Evolutionary conservation across 2,329 filamentous ascomycete genomes (phyloP).

Genomic region (Stachybotrys echinatus): DNA sequence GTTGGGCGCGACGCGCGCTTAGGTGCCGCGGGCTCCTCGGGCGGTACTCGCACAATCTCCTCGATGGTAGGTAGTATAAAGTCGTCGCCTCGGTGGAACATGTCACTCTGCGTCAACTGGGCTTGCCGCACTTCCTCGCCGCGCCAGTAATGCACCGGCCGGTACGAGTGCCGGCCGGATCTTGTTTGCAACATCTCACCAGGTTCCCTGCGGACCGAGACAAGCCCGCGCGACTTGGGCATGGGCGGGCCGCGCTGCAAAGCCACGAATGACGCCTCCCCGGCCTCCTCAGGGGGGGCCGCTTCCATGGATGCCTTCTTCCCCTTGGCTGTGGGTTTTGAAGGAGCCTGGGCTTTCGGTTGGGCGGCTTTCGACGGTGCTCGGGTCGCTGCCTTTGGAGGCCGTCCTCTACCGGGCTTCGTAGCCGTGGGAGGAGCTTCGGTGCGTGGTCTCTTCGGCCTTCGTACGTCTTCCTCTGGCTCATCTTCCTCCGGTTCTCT

Average conservation of each 20-base stretch:
- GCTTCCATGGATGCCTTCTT: constrained; percentile 17
- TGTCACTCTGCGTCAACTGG: constrained; percentile 48
- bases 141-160: constrained; percentile 79
- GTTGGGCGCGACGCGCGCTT: constrained; percentile 11
- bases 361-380: constrained; percentile 1
- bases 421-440: constrained; percentile 14
- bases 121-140: constrained; percentile 74
- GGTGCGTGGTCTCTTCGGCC: constrained; percentile 20
- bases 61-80: constrained; percentile 68
- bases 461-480: constrained; percentile 13
- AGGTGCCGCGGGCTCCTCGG: constrained; percentile 41
- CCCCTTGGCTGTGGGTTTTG: constrained; percentile 17
- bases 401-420: constrained; percentile 1
- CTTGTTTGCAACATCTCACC: constrained; percentile 57
- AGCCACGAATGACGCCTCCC: constrained; percentile 40
- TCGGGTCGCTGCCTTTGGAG: constrained; percentile 6
- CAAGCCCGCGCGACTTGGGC: constrained; percentile 48
- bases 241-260: constrained; percentile 51
- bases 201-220: constrained; percentile 43
- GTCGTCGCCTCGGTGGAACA: constrained; percentile 27
- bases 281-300: constrained; percentile 28
- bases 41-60: constrained; percentile 66
- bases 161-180: constrained; percentile 72
- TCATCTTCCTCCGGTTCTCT: constrained; percentile 12
- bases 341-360: constrained; percentile 15